These are phyloP conservation scores for Akanthomyces muscarius DNA, from an alignment of 2,329 filamentous ascomycete genomes.

Conservation along the genomic window DNA sequence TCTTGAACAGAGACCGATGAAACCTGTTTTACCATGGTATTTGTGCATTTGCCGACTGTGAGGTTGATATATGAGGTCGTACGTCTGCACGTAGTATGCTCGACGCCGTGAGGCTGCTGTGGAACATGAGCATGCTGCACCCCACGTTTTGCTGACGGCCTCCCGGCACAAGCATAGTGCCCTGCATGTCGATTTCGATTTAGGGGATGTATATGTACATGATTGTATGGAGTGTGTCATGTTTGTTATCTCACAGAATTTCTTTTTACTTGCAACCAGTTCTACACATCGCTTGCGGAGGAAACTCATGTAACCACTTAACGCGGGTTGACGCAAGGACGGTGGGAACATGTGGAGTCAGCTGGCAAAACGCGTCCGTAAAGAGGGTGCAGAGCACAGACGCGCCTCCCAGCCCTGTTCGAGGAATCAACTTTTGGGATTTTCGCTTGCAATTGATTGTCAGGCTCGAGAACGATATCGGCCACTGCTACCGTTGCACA, in stretches of 20 bases:
- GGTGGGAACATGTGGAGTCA: not conserved
- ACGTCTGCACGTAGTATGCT: not conserved
- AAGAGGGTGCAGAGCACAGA: not conserved
- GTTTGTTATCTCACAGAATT: too few species aligned
- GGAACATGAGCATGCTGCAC: not conserved
- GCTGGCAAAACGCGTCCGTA: constrained; percentile 4
- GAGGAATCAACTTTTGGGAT: not conserved
- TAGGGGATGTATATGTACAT: too few species aligned
- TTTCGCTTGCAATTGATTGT: not conserved
- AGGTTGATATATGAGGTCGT: not conserved
- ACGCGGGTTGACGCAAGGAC: not conserved
- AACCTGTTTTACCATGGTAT: not conserved
- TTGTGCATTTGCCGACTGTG: not conserved
- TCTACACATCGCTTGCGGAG: not conserved
- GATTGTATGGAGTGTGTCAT: too few species aligned
- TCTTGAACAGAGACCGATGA: not conserved
- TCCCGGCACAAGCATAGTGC: not conserved
- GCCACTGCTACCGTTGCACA: not conserved
- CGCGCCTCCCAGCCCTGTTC: not conserved
- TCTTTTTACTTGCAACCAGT: not conserved
- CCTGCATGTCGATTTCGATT: too few species aligned
- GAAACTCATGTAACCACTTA: constrained; percentile 5
- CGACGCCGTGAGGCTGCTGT: not conserved
- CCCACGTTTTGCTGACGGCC: not conserved
- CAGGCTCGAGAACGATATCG: not conserved